Conservation (phyloP, 345 rosid species). For the Eucalyptus melliodora region DNA sequence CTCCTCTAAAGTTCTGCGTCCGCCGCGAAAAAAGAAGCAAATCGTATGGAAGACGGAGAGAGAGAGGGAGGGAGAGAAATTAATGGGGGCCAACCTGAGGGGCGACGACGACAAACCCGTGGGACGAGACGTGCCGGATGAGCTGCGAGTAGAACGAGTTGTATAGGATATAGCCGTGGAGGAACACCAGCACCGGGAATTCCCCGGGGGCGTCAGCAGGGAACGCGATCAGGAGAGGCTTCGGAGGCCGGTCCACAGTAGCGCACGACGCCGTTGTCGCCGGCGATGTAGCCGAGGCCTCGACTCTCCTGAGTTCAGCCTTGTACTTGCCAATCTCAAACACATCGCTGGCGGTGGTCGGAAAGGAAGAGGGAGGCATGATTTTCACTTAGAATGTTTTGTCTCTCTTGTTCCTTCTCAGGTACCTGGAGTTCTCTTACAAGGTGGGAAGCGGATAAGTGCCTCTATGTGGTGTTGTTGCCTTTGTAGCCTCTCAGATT, state of each 20-base stretch:
- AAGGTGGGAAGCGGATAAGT: not conserved
- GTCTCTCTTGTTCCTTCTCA: not conserved
- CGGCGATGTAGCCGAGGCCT: not conserved
- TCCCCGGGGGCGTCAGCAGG: constrained; percentile 53
- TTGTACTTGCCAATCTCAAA: not conserved
- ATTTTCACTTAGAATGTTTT: not conserved
- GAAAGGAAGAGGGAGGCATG: not conserved
- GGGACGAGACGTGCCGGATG: constrained; percentile 74
- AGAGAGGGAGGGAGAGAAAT: not conserved
- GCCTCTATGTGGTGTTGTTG: not conserved
- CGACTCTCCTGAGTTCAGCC: not conserved
- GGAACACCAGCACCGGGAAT: constrained; percentile 55
- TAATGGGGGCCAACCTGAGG: constrained; percentile 42
- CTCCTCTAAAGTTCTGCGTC: not conserved
- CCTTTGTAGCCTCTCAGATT: not conserved
- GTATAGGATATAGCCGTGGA: constrained; percentile 79
- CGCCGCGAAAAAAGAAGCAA: not conserved
- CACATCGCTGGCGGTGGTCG: not conserved
- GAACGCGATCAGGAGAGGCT: constrained; percentile 52
- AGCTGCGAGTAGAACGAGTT: constrained; percentile 88
- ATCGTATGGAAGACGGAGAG: not conserved
- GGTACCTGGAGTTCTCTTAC: not conserved
- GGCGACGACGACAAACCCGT: constrained; percentile 81
- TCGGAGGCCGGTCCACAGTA: not conserved
- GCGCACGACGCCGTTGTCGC: not conserved